These are phyloP conservation scores for Ormosia emarginata DNA, from an alignment of 306 rosid species.

Conservation along the genomic window DNA sequence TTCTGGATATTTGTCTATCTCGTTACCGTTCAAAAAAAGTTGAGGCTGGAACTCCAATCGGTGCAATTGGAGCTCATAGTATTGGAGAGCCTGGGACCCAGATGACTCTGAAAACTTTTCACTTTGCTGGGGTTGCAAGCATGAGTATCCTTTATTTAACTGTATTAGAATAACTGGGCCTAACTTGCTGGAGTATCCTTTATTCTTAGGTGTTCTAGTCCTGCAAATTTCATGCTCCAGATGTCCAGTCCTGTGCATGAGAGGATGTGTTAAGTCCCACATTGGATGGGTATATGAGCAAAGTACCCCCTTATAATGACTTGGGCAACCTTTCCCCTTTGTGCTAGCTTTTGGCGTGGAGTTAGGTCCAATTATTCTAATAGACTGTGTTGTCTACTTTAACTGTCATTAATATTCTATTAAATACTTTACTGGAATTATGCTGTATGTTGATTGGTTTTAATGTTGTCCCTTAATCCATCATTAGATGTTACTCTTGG, in stretches of 20 bases:
- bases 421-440: not conserved
- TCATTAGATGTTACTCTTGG: conserved; percentile 82
- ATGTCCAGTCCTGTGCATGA: too few relatives aligned
- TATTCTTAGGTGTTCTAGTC: too few relatives aligned
- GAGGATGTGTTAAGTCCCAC: too few relatives aligned
- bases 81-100: conserved; percentile 99
- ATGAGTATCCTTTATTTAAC: conserved; percentile 84
- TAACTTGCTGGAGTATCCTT: too few relatives aligned
- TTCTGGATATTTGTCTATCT: conserved; percentile 71
- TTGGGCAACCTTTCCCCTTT: too few relatives aligned
- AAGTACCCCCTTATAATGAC: too few relatives aligned
- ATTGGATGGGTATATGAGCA: too few relatives aligned
- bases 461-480: conserved; percentile 45
- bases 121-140: conserved; percentile 99
- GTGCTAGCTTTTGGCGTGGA: too few relatives aligned
- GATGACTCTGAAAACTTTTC: conserved; percentile 94
- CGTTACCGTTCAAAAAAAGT: conserved; percentile 71
- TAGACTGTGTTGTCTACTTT: not conserved
- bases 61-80: conserved; percentile 98
- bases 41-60: conserved; percentile 92
- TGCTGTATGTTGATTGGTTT: conserved; percentile 20
- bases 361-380: too few relatives aligned
- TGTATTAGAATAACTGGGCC: not conserved
- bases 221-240: too few relatives aligned
- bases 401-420: not conserved